phyloP scores from a whole-genome alignment of 2,329 filamentous ascomycete genomes.

The Penicillium sclerotigenum region DNA sequence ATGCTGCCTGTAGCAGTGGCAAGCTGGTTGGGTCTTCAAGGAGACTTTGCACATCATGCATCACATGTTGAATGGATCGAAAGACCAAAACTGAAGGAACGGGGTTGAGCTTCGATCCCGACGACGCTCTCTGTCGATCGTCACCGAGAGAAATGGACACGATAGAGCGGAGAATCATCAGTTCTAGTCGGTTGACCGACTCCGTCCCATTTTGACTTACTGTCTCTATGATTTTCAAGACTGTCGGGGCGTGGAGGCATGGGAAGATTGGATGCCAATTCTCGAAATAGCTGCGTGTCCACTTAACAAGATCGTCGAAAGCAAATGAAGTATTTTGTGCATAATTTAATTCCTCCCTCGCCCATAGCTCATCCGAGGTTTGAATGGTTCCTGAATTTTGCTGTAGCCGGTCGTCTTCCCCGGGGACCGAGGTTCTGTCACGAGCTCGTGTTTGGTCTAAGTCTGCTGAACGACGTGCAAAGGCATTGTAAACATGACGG shows the following conservation, averaged over 20 bases:
- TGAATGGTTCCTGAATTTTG: conserved; percentile 32
- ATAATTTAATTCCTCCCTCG: conserved; percentile 11
- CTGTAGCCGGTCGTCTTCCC: conserved; percentile 53
- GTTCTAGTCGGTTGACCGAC: conserved; percentile 36
- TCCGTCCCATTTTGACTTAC: conserved; percentile 35
- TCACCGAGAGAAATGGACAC: conserved; percentile 56
- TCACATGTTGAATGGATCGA: conserved; percentile 49
- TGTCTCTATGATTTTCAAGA: conserved; percentile 49
- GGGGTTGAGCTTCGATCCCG: conserved; percentile 14
- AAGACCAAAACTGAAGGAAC: conserved; percentile 50
- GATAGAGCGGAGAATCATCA: conserved; percentile 49
- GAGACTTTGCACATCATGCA: conserved; percentile 49
- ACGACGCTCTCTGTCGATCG: conserved; percentile 42
- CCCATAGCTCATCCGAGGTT: conserved; percentile 36
- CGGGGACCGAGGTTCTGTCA: conserved; percentile 50
- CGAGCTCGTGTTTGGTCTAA: conserved; percentile 29
- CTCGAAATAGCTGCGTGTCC: conserved; percentile 55
- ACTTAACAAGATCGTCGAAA: conserved; percentile 51
- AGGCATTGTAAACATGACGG: conserved; percentile 52
- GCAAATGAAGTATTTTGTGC: conserved; percentile 16
- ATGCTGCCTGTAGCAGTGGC: conserved; percentile 49
- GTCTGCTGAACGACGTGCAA: conserved; percentile 39
- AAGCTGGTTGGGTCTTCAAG: conserved; percentile 50
- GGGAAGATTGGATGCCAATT: conserved; percentile 58
- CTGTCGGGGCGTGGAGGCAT: conserved; percentile 54